Conservation (phyloP, 2,329 filamentous ascomycete species). For the Aspergillus ibericus region DNA sequence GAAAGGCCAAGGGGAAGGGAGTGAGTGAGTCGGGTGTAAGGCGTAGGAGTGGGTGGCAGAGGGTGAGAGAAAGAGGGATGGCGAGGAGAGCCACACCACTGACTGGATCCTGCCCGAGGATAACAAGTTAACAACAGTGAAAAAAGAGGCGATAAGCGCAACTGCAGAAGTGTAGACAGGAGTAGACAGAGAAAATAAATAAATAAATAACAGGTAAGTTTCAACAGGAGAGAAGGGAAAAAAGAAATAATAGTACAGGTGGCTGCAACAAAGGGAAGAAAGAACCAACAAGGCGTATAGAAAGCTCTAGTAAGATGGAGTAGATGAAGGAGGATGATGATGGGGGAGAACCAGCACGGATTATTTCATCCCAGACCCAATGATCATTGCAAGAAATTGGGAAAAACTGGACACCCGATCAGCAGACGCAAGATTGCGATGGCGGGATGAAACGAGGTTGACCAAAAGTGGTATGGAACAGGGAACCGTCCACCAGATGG, state of each 20-base stretch:
- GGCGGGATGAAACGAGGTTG: neutral
- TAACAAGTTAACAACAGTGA: neutral
- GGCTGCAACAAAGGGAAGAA: constrained; percentile 2
- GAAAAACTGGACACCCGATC: neutral
- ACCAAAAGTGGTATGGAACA: neutral
- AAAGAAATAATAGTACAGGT: constrained; percentile 8
- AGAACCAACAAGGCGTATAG: constrained; percentile 6
- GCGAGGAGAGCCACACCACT: neutral
- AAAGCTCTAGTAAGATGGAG: neutral
- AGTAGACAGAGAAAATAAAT: too few species aligned
- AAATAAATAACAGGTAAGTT: too few species aligned
- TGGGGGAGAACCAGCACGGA: neutral
- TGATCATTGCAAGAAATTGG: neutral
- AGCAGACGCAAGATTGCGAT: neutral
- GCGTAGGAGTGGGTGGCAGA: neutral
- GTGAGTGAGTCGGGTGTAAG: neutral
- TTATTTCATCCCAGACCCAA: constrained; percentile 5
- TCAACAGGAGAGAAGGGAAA: neutral
- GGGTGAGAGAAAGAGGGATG: neutral
- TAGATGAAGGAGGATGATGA: neutral
- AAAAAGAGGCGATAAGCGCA: neutral
- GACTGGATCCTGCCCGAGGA: neutral
- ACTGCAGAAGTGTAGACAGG: neutral
- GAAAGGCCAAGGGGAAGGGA: constrained; percentile 9
- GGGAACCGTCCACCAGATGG: neutral